phyloP scores from a whole-genome alignment of 2,329 filamentous ascomycete genomes.

The Talaromyces sp. region DNA sequence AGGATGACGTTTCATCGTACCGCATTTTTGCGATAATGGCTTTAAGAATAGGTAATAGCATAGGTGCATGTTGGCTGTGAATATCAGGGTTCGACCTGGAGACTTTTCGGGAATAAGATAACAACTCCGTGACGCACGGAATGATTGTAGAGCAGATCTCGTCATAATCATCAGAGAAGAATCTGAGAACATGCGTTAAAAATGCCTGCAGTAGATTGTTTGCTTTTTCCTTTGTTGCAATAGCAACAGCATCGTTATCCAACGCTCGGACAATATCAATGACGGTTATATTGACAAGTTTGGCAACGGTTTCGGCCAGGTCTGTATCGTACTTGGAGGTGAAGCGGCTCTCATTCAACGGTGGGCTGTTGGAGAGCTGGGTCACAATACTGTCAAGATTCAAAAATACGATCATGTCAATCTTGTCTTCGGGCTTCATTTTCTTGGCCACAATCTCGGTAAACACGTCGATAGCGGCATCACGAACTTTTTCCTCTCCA shows the following conservation, averaged over 20 bases:
- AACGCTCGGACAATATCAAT: constrained; percentile 82
- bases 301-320: constrained; percentile 88
- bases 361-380: constrained; percentile 77
- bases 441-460: constrained; percentile 97
- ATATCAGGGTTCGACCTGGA: constrained; percentile 58
- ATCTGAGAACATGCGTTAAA: constrained; percentile 79
- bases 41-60: constrained; percentile 82
- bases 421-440: constrained; percentile 91
- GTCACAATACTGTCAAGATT: constrained; percentile 80
- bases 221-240: constrained; percentile 65
- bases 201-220: constrained; percentile 79
- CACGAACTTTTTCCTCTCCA: constrained; percentile 75
- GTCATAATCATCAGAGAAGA: constrained; percentile 97
- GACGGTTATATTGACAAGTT: constrained; percentile 86
- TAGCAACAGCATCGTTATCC: constrained; percentile 59
- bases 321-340: constrained; percentile 91
- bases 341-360: constrained; percentile 69
- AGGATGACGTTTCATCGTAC: constrained; percentile 89
- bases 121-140: constrained; percentile 82
- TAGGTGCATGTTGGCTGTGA: constrained; percentile 69
- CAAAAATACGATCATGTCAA: constrained; percentile 81
- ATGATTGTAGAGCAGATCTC: constrained; percentile 97
- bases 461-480: constrained; percentile 89
- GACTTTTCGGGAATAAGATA: constrained; percentile 83
- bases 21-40: constrained; percentile 95